Base-by-base conservation (phyloP, 495 filamentous ascomycete genomes). In the Glonium stellatum region DNA sequence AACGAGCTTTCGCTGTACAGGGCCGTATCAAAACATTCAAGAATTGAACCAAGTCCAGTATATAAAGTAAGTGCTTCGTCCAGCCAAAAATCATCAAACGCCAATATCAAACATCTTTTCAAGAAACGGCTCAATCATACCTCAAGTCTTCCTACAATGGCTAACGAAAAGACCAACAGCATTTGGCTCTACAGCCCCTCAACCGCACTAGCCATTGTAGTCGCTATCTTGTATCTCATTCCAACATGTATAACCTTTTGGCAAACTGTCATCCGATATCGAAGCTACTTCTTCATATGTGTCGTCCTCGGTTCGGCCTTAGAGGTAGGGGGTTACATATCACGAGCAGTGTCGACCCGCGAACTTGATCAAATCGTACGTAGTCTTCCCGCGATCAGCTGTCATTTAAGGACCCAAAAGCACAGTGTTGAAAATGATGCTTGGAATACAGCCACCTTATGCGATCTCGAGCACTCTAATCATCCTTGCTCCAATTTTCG, bases 401-500 rank as follows among this genome's bases (percentile, higher is more conserved):
- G 3, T 31, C 27, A 31, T 31, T 31, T 6, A 31, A 31, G 21
- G 12, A 13, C 5, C 6, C 6, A 10, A 51, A 8, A 31, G 9
- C 21, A 27, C 18, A 21, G 5, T 23, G 23, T 9, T 25, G n/a
- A n/a, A n/a, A 15, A 51, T 31, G 3, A 51, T 27, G 6, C 1
- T 1, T 27, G 48, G 11, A 27, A 31, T 25, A 15, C 27, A 64
- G 61, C 49, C 56, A 1, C 58, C 67, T 5, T 72, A 66, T 58
- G 69, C 72, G n/a, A 61, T 60, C 6, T 64, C 58, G n/a, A 51
- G 62, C 13, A 68, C 69, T 25, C 61, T 72, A 51, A 72, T 74
- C 25, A 64, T 74, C 15, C 51, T 74, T 51, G 67, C 67, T 0
- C 72, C 70, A 0, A 60, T 74, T 31, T 69, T 74, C 52, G 63